Evolutionary conservation across 2,329 filamentous ascomycete genomes (phyloP).

Genomic region (Apiospora aurea): DNA sequence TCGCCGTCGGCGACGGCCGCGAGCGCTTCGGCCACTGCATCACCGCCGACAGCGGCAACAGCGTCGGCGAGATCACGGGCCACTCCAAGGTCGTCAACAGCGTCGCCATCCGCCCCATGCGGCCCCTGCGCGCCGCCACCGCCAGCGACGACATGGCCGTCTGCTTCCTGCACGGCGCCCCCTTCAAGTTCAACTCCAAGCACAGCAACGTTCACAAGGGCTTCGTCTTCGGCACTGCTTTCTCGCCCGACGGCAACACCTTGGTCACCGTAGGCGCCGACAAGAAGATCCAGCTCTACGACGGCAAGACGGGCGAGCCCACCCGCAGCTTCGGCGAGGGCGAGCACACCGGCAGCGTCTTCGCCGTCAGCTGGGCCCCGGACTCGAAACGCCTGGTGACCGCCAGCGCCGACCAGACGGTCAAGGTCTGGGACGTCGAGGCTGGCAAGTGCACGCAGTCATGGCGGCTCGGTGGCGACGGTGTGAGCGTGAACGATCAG

Average conservation of each 20-base stretch:
- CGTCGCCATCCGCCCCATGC: slow-evolving; percentile 86
- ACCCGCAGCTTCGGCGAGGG: slow-evolving; percentile 79
- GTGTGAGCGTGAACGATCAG: slow-evolving; percentile 78
- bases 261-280: slow-evolving; percentile 94
- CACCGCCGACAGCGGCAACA: slow-evolving; percentile 94
- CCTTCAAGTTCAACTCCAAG: slow-evolving; percentile 95
- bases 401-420: slow-evolving; percentile 91
- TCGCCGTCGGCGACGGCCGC: slow-evolving; percentile 93
- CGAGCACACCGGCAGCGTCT: slow-evolving; percentile 92
- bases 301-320: slow-evolving; percentile 92
- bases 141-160: slow-evolving; percentile 89
- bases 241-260: slow-evolving; percentile 83
- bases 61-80: slow-evolving; percentile 90
- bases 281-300: slow-evolving; percentile 89
- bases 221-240: slow-evolving; percentile 87
- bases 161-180: slow-evolving; percentile 91
- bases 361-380: slow-evolving; percentile 86
- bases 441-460: slow-evolving; percentile 77
- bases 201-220: slow-evolving; percentile 80
- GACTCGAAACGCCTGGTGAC: slow-evolving; percentile 90
- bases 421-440: slow-evolving; percentile 93
- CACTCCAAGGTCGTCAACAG: slow-evolving; percentile 92
- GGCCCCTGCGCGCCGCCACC: slow-evolving; percentile 90
- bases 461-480: slow-evolving; percentile 83
- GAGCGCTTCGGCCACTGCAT: slow-evolving; percentile 94